phyloP scores from a whole-genome alignment of 106 monocot genomes.

The Allium cepa region DNA sequence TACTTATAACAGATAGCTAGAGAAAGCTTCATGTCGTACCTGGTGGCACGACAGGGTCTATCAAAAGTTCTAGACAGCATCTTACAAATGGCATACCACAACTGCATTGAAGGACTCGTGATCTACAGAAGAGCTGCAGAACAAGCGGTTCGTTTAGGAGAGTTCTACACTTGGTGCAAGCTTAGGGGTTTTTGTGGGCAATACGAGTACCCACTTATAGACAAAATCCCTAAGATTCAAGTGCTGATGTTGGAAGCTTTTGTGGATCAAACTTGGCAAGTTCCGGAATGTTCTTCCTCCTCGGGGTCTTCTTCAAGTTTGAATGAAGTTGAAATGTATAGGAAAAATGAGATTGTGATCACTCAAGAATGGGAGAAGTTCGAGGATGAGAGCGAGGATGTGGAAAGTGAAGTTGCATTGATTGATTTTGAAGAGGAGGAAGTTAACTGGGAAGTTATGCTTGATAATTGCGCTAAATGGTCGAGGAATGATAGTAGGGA shows the following conservation, averaged over 20 bases:
- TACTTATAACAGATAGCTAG: conserved; percentile 4
- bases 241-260: conserved; percentile 8
- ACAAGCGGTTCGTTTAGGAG: neutral
- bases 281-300: neutral
- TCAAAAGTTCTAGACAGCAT: conserved; percentile 6
- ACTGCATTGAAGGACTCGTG: conserved; percentile 13
- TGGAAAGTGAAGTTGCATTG: neutral
- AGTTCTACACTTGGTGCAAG: conserved; percentile 11
- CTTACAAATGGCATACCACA: neutral
- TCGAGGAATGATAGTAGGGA: neutral
- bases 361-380: conserved; percentile 6
- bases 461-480: neutral
- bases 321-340: neutral
- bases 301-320: neutral
- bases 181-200: conserved; percentile 4
- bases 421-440: conserved; percentile 10
- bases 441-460: conserved; percentile 1
- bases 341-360: neutral
- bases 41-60: neutral
- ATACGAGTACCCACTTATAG: conserved; percentile 18
- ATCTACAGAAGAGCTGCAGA: conserved; percentile 12
- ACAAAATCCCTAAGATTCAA: conserved; percentile 10
- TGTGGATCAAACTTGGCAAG: conserved; percentile 7
- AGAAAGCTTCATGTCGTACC: conserved; percentile 14
- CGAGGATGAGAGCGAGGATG: conserved; percentile 1